Conservation (phyloP, 2,329 filamentous ascomycete species). For the Emericellopsis atlantica region DNA sequence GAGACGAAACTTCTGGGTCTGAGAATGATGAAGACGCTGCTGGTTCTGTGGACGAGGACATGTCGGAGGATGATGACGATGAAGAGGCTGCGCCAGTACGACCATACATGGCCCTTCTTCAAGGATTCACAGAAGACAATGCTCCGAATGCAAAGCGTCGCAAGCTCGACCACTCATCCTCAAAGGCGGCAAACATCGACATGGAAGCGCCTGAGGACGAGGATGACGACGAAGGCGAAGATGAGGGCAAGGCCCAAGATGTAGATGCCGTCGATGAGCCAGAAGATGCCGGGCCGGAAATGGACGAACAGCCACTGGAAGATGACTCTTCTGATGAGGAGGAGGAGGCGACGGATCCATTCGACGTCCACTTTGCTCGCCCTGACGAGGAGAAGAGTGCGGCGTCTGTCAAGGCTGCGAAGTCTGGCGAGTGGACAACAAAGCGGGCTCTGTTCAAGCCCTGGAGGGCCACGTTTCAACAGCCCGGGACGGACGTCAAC, state of each 20-base stretch:
- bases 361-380: constrained; percentile 66
- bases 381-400: constrained; percentile 50
- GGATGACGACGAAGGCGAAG: constrained; percentile 24
- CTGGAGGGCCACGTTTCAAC: constrained; percentile 32
- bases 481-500: constrained; percentile 24
- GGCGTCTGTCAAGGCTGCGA: constrained; percentile 35
- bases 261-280: constrained; percentile 16
- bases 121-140: constrained; percentile 31
- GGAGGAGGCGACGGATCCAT: constrained; percentile 53
- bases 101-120: constrained; percentile 45
- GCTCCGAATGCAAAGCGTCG: constrained; percentile 40
- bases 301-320: constrained; percentile 17
- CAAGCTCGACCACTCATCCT: constrained; percentile 30
- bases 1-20: background rate
- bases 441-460: constrained; percentile 31
- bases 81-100: constrained; percentile 28
- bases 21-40: constrained; percentile 8
- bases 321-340: constrained; percentile 34
- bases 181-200: background rate
- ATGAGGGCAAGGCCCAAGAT: constrained; percentile 25
- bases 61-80: constrained; percentile 18
- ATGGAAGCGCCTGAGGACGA: constrained; percentile 5
- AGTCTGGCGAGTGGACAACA: constrained; percentile 36
- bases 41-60: constrained; percentile 6
- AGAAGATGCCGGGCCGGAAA: constrained; percentile 6